Conservation (phyloP, 164 flowering plant genomes). For the Stephania yunnanensis region DNA sequence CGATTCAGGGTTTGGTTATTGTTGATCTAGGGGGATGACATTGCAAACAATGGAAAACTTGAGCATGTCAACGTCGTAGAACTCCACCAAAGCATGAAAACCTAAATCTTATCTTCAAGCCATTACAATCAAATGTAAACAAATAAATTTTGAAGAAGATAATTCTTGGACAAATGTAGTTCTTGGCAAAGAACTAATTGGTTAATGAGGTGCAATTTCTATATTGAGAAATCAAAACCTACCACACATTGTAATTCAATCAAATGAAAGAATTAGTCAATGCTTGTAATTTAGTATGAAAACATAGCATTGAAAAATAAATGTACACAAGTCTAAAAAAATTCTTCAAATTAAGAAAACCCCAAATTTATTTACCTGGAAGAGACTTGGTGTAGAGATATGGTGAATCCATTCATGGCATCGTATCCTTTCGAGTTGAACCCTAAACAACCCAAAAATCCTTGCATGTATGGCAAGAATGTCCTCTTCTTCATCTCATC, state of each 20-base stretch:
- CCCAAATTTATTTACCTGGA: conserved; percentile 26
- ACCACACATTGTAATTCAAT: neutral
- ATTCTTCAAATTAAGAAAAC: too few species aligned
- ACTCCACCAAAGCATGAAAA: too few species aligned
- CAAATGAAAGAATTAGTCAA: neutral
- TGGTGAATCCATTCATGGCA: conserved; percentile 30
- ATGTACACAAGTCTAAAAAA: neutral
- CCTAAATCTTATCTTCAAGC: too few species aligned
- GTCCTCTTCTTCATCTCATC: conserved; percentile 68
- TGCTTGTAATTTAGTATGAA: neutral
- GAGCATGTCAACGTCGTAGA: too few species aligned
- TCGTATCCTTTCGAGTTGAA: conserved; percentile 37
- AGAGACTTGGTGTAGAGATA: conserved; percentile 29
- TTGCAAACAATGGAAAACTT: too few species aligned
- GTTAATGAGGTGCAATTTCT: neutral
- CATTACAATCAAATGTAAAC: neutral
- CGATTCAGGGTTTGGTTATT: too few species aligned
- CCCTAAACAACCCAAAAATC: conserved; percentile 45
- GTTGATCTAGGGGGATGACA: too few species aligned
- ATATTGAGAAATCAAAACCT: neutral
- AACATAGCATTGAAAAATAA: neutral
- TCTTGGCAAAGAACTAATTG: neutral
- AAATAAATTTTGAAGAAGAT: neutral
- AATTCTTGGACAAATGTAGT: too few species aligned
- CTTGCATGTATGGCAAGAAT: conserved; percentile 47